Evolutionary conservation across 805 yeast species (phyloP), one percentile per base, ranked within the genome.

Genomic region (Jamesozyma gamospora): DNA sequence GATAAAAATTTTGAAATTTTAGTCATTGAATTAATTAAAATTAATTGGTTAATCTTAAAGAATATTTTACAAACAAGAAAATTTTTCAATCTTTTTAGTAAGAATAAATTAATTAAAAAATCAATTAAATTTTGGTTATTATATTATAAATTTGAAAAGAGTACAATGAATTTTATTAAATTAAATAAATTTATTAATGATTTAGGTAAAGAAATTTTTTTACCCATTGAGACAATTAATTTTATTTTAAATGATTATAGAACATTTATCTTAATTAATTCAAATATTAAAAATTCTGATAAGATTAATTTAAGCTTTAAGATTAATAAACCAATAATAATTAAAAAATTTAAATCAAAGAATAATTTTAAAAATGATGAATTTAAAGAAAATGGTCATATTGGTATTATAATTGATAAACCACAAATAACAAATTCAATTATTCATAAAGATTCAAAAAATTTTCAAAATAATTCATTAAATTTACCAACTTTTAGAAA

Each of bases 401-500:
- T 63, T 2, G 67, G 65, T 3, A 47, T 60, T 2, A 41, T 56
- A 2, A 65, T 67, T 10, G 69, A 64, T 11, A 58, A 64, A 39
- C 81, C 81, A 1, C 52, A 59, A 11, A 59, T 71, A 14, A 57
- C 64, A 1, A 73, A 72, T 46, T 27, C 57, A 43, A 40, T 62
- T 11, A 45, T 57, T 12, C 58, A 58, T 4, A n/a, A 29, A 24
- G 35, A 39, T 14, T 41, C 55, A 1, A 47, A 49, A 21, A 37
- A 44, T 18, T 51, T 58, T 35, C 48, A 40, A 18, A 36, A 48
- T 28, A 45, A 40, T 15, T 39, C 51, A 2, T 62, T 68, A 6
- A 48, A 58, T 2, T 41, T 77, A 17, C 90, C 88, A 2, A 63
- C 68, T 4, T 79, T 79, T 55, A 73, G 69, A 45, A 76, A 77